Evolutionary conservation across 2,329 filamentous ascomycete genomes (phyloP).

Genomic region (Macrophomina pseudophaseolina): DNA sequence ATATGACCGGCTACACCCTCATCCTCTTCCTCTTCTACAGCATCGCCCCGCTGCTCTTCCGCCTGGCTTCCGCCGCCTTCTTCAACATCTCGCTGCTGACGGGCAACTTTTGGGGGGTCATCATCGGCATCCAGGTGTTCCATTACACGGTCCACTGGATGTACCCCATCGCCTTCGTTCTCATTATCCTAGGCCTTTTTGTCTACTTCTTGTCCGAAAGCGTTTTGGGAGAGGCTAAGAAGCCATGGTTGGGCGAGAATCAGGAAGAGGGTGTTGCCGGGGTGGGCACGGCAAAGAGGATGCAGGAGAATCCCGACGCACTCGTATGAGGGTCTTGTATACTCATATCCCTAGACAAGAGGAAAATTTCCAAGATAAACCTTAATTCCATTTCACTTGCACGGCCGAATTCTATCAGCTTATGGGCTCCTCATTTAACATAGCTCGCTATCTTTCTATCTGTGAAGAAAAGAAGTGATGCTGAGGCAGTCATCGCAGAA

Average conservation of each 20-base stretch:
- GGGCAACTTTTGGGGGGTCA: conserved; percentile 95
- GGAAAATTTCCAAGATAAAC: not conserved
- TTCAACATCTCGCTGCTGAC: conserved; percentile 96
- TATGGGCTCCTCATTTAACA: not conserved
- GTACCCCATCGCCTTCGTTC: conserved; percentile 93
- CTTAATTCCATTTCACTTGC: not conserved
- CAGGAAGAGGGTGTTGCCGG: conserved; percentile 83
- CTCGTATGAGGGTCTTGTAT: conserved; percentile 38
- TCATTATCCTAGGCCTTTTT: conserved; percentile 84
- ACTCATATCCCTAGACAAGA: not conserved
- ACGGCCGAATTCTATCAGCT: not conserved
- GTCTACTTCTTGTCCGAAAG: conserved; percentile 87
- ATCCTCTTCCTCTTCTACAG: conserved; percentile 85
- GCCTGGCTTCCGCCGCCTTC: conserved; percentile 89
- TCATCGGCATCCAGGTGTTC: conserved; percentile 89
- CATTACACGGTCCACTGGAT: conserved; percentile 80
- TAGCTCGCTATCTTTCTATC: conserved; percentile 4
- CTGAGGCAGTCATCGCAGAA: not conserved
- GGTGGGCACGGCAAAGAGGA: conserved; percentile 82
- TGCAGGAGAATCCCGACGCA: conserved; percentile 45
- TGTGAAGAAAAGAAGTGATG: not conserved
- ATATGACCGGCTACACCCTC: conserved; percentile 88
- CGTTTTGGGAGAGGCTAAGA: conserved; percentile 83
- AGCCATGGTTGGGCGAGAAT: conserved; percentile 90
- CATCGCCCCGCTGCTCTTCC: conserved; percentile 83